Percentiles rank a stretch among this genome's conserved stretches.
These are phyloP conservation scores for Populus simonii DNA, from an alignment of 345 rosid genomes.

Conservation along the genomic window DNA sequence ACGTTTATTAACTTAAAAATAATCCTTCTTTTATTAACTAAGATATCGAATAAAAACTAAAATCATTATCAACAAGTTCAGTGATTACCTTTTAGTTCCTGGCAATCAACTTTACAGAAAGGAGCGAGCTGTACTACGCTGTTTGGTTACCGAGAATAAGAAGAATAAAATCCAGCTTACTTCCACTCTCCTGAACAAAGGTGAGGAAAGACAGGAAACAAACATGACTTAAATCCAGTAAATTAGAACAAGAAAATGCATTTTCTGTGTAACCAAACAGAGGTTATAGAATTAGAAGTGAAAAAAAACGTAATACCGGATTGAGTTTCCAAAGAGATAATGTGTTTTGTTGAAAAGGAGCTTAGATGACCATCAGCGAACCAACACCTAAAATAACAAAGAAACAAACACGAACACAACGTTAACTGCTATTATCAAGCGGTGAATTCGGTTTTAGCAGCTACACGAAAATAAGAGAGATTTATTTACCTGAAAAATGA, in stretches of 20 bases:
- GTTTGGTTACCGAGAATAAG: constrained; percentile 20
- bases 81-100: not conserved
- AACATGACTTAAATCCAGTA: not conserved
- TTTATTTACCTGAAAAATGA: not conserved
- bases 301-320: constrained; percentile 14
- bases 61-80: not conserved
- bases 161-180: not conserved
- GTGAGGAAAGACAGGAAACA: not conserved
- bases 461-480: not conserved
- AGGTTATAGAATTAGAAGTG: not conserved
- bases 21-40: not conserved
- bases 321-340: not conserved
- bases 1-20: not conserved
- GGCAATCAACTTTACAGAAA: not conserved
- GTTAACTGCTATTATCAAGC: not conserved
- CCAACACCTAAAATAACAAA: constrained; percentile 23
- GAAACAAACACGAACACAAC: not conserved
- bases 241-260: not conserved
- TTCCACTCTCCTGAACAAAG: not conserved
- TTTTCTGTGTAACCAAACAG: constrained; percentile 29
- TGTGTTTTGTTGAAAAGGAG: not conserved
- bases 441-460: not conserved
- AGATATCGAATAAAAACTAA: not conserved
- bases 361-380: constrained; percentile 69
- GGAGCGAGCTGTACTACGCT: not conserved